A percentile compares a stretch with the other conserved stretches of the same genome.
phyloP scores from a whole-genome alignment of 2,329 filamentous ascomycete genomes.

The Cercospora sesami region DNA sequence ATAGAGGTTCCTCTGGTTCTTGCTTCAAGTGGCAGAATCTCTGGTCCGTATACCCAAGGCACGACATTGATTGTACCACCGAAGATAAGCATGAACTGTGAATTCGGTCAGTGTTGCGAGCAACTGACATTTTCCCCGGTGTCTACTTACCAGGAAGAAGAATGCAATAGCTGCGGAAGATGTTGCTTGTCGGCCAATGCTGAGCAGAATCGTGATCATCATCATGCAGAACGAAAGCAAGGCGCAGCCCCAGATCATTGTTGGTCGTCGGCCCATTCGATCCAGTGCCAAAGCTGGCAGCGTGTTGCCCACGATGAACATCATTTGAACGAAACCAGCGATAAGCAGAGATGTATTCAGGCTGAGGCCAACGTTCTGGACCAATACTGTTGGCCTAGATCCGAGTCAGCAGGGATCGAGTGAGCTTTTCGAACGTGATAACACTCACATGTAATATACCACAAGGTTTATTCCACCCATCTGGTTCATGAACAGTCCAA shows the following conservation, averaged over 20 bases:
- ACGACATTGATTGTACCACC: constrained; percentile 30
- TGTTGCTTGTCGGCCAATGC: neutral
- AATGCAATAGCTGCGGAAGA: neutral
- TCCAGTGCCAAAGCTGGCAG: constrained; percentile 48
- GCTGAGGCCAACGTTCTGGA: constrained; percentile 47
- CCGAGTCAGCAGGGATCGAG: constrained; percentile 10
- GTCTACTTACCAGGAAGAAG: neutral
- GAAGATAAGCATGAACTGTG: constrained; percentile 28
- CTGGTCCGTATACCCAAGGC: constrained; percentile 42
- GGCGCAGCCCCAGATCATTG: neutral
- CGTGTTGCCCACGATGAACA: constrained; percentile 45
- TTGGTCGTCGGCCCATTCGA: constrained; percentile 37
- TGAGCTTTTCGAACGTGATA: neutral
- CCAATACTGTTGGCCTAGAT: constrained; percentile 27
- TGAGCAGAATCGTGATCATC: neutral
- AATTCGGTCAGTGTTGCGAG: neutral
- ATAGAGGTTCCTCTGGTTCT: constrained; percentile 51
- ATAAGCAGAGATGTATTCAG: constrained; percentile 46
- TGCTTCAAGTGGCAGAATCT: constrained; percentile 52
- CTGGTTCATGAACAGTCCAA: constrained; percentile 44
- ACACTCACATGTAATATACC: constrained; percentile 46
- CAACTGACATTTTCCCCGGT: neutral
- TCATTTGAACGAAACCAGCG: constrained; percentile 44
- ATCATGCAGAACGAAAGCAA: neutral
- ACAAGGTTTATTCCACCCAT: constrained; percentile 39